phyloP scores from a whole-genome alignment of 2,329 filamentous ascomycete species.

The Magnaporthiopsis rhizophila region DNA sequence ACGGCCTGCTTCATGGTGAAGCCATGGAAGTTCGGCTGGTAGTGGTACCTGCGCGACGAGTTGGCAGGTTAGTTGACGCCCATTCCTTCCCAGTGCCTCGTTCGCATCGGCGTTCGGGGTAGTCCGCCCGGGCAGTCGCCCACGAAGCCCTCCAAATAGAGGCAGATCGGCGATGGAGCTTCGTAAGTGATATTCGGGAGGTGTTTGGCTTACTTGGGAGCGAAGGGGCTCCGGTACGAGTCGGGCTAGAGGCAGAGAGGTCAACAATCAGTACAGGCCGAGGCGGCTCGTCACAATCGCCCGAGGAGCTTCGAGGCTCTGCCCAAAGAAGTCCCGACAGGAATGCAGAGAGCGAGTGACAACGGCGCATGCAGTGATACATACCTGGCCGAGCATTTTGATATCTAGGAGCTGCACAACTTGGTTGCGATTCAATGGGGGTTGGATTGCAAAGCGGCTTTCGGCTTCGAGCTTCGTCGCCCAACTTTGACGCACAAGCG shows the following conservation, averaged over 20 bases:
- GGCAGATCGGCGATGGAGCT: not conserved
- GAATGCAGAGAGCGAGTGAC: not conserved
- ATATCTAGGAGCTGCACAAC: slow-evolving; percentile 6
- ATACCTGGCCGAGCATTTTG: slow-evolving; percentile 23
- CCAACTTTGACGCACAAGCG: not conserved
- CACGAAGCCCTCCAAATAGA: not conserved
- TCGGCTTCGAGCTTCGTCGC: slow-evolving; percentile 1
- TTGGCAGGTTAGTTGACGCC: not conserved
- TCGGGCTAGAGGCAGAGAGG: not conserved
- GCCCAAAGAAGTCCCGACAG: not conserved
- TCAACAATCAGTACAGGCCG: not conserved
- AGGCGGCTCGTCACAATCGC: not conserved
- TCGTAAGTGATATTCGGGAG: not conserved
- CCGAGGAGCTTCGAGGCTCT: not conserved
- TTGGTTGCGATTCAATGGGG: slow-evolving; percentile 11
- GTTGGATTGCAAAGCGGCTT: not conserved
- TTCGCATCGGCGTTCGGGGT: not conserved
- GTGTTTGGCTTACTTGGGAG: slow-evolving; percentile 48
- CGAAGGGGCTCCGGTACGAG: slow-evolving; percentile 1
- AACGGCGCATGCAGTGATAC: slow-evolving; percentile 9
- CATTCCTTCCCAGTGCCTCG: not conserved
- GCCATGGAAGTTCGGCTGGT: slow-evolving; percentile 47
- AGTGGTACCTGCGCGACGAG: slow-evolving; percentile 42
- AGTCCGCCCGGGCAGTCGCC: not conserved
- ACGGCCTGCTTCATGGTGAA: slow-evolving; percentile 39